Base-by-base conservation (phyloP, 768 basidiomycete species). In the Pleurotus eryngii region DNA sequence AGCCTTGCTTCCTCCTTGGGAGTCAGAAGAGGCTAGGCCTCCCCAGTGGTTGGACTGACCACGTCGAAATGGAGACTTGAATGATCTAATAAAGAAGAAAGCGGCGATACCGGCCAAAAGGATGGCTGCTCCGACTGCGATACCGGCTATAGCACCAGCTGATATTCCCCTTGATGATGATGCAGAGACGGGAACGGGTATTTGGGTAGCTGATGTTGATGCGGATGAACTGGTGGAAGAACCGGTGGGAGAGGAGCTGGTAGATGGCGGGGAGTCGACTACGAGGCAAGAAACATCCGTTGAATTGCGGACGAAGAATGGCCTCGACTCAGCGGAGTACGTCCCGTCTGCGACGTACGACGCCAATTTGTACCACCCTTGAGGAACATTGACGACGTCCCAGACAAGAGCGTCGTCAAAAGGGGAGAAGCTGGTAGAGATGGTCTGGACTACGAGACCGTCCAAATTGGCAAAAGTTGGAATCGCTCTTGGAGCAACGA, bases 81-180 rank as follows among this genome's bases (percentile, higher is more conserved):
- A 53, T 50, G 58, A 59, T 49, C 67, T 46, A 50, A 57, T 42
- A 49, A 57, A 50, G 14, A 57, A 20, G 39, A 61, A 49, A 11
- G 49, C 56, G 35, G 56, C 56, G 26, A 57, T 49, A 42, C 45
- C 27, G 27, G 47, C 49, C 14, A 49, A 17, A 20, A 50, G 22
- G 30, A 82, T 55, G 12, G 68, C 76, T 2, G 74, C 80, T 4
- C 81, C 85, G 3, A 86, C 60, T 17, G 80, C 75, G 22, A 78
- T 78, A 1, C 85, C 87, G 4, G 75, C 77, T 24, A 87, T 79
- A 6, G 74, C 72, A 0, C 75, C 79, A 1, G 69, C 67, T 39
- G 77, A 77, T 5, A 68, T 64, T 3, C 63, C 59, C 14, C 48
- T 51, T 9, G 72, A 60, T 15, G 71, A 65, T 5, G 66, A 49